Base-by-base conservation (phyloP, 352 stramenopile genomes). In the Aphanomyces euteiches region DNA sequence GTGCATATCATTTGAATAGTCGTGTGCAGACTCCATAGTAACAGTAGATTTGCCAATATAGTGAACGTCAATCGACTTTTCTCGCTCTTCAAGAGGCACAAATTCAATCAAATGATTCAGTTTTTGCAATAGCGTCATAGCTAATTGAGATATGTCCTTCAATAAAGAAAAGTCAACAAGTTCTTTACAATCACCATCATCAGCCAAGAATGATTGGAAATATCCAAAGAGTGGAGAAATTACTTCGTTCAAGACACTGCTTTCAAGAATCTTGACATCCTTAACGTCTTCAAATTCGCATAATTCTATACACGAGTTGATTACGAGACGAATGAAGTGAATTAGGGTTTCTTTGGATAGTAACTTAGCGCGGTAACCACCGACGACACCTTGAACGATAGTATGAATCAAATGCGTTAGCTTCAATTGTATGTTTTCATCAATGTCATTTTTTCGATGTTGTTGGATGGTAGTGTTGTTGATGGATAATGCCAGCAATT, bases 1-100 rank as follows among this genome's bases (percentile, higher is more conserved):
- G 65, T 96, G 80, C 60, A 88, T 79, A 48, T 91, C 89, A 64
- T 92, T 92, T 21, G 79, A 75, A 67, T 96, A 96, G 45, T 92
- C 82, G 47, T 96, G 88, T 15, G 76, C 76, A 10, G 88, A 95
- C 67, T 96, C 88, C 75, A 94, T 79, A 0, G 72, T 73, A 57
- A 83, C 80, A 17, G 77, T 50, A 48, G 43, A 48, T 7, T 56
- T 56, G 45, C 56, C 53, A 8, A 40, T 8, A 41, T 67, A 40
- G 12, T 72, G 65, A 15, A 43, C 19, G 0, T 72, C 56, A 47
- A 72, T 38, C n/a, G 19, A 56, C 15, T 10, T 12, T 19, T 85
- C 69, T 47, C 77, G 65, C 58, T 75, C 66, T 7, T 60, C 53
- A 7, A 74, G 67, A n/a, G 81, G 68, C 67, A 90, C 43, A 47